A percentile compares a stretch with the other conserved stretches of the same genome.
These are phyloP conservation scores for Venturia pyrina DNA, from an alignment of 2,329 filamentous ascomycete genomes.

Conservation along the genomic window DNA sequence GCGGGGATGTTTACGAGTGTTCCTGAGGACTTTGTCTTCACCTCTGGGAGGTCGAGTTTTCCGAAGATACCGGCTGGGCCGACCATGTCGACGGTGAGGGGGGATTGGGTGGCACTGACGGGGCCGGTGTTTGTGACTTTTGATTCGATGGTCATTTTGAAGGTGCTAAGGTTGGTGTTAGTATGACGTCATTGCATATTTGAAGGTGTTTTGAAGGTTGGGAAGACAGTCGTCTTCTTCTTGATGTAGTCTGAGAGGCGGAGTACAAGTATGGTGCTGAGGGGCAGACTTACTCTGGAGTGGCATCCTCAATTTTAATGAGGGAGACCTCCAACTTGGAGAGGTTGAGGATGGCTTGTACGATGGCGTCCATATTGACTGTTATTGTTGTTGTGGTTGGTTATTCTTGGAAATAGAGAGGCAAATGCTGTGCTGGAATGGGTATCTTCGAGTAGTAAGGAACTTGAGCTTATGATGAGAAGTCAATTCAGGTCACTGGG, in stretches of 20 bases:
- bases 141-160: conserved; percentile 14
- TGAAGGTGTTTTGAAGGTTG: not conserved
- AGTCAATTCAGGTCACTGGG: not conserved
- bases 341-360: conserved; percentile 14
- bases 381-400: conserved; percentile 1
- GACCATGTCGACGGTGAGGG: conserved; percentile 14
- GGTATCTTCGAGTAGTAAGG: not conserved
- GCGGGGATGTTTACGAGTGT: conserved; percentile 10
- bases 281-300: conserved; percentile 6
- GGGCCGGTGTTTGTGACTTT: conserved; percentile 13
- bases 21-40: conserved; percentile 13
- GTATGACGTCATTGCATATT: not conserved
- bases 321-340: conserved; percentile 13
- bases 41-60: conserved; percentile 12
- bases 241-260: too few species aligned
- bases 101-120: conserved; percentile 12
- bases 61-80: conserved; percentile 14
- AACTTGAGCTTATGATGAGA: not conserved
- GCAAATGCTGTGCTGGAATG: not conserved
- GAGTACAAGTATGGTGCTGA: too few species aligned
- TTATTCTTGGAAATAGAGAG: not conserved
- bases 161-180: conserved; percentile 4
- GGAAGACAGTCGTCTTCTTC: too few species aligned
- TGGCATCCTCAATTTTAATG: conserved; percentile 13
- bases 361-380: conserved; percentile 14